These are phyloP conservation scores for Spiromastix sp. DNA, from an alignment of 2,329 filamentous ascomycete genomes.

Conservation along the genomic window DNA sequence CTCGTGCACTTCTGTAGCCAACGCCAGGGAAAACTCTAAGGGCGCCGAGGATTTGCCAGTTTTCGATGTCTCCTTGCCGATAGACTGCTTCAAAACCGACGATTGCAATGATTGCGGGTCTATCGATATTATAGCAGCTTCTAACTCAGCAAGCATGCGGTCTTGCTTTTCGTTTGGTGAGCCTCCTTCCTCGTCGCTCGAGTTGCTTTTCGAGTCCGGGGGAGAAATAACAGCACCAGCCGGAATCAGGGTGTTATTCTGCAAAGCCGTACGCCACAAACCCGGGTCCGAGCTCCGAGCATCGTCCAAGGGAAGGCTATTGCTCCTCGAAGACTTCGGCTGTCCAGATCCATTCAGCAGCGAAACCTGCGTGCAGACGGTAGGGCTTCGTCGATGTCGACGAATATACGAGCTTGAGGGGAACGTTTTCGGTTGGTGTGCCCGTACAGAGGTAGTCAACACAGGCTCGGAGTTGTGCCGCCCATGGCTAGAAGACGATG, in stretches of 20 bases:
- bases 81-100: slow-evolving; percentile 15
- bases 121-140: slow-evolving; percentile 74
- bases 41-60: slow-evolving; percentile 1
- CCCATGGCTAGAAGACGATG: slow-evolving; percentile 7
- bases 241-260: slow-evolving; percentile 66
- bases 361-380: slow-evolving; percentile 28
- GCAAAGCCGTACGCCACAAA: slow-evolving; percentile 69
- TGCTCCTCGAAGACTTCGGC: not conserved
- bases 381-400: slow-evolving; percentile 51
- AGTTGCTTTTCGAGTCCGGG: slow-evolving; percentile 71
- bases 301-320: slow-evolving; percentile 7
- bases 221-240: slow-evolving; percentile 81
- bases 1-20: slow-evolving; percentile 3
- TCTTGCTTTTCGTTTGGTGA: slow-evolving; percentile 31
- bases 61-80: slow-evolving; percentile 10
- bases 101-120: slow-evolving; percentile 29
- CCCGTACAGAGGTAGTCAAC: slow-evolving; percentile 3
- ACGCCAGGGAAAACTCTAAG: slow-evolving; percentile 2
- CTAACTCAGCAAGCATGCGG: slow-evolving; percentile 53
- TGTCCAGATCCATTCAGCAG: slow-evolving; percentile 21
- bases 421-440: slow-evolving; percentile 42
- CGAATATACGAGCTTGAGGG: slow-evolving; percentile 52
- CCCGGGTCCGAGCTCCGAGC: slow-evolving; percentile 12
- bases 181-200: slow-evolving; percentile 70
- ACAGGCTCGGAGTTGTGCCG: slow-evolving; percentile 12